A percentile compares a stretch with the other conserved stretches of the same genome.
Evolutionary conservation across 2,329 filamentous ascomycete species (phyloP).

Genomic region (Zymoseptoria tritici): DNA sequence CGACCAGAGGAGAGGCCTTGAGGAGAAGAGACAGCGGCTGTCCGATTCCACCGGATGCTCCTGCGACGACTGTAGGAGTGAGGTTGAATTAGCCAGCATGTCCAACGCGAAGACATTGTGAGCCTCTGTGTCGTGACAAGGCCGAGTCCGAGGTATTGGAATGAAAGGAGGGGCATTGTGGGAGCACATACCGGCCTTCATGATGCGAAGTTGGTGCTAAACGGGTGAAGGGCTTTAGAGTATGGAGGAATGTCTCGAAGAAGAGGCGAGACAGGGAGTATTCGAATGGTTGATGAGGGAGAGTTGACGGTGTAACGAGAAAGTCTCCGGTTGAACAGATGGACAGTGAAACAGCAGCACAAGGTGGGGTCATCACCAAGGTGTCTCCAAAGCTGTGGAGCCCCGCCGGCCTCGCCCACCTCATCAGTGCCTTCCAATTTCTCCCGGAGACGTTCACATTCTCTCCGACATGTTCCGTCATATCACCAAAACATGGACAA

Average conservation of each 20-base stretch:
- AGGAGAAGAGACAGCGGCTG: slow-evolving; percentile 96
- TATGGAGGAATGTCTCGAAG: neutral
- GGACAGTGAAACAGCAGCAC: too few species aligned
- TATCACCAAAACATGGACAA: too few species aligned
- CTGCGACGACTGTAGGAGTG: slow-evolving; percentile 61
- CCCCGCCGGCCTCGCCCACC: too few species aligned
- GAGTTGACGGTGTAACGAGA: neutral
- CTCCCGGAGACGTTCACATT: neutral
- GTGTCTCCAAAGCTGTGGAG: too few species aligned
- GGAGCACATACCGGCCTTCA: neutral
- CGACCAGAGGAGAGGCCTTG: slow-evolving; percentile 80
- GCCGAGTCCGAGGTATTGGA: neutral
- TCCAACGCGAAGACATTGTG: neutral
- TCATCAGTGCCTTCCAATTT: neutral
- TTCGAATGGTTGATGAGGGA: neutral
- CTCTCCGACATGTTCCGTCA: neutral
- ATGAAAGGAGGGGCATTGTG: neutral
- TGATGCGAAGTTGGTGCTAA: neutral
- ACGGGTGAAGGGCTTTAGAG: neutral
- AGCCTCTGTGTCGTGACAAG: neutral
- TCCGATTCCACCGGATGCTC: slow-evolving; percentile 96
- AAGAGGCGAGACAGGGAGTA: neutral
- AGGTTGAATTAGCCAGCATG: neutral
- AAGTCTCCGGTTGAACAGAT: too few species aligned
- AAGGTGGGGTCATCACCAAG: too few species aligned